Conservation (phyloP, 2,329 filamentous ascomycete genomes). For the Trichophyton rubrum region DNA sequence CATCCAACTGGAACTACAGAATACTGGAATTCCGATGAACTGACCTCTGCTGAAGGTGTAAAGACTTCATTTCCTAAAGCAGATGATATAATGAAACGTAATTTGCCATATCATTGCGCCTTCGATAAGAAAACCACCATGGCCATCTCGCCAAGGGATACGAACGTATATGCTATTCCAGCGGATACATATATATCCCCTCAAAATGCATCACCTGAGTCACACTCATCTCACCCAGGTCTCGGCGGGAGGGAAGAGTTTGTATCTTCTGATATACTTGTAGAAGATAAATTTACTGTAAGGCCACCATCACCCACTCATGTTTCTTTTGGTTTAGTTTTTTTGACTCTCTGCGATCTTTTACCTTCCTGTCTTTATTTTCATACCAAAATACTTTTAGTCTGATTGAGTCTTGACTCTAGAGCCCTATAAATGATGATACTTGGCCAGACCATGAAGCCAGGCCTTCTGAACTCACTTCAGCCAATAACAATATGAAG, state of each 20-base stretch:
- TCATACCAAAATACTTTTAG: too few species aligned
- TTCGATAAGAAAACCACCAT: background rate
- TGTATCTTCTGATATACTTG: background rate
- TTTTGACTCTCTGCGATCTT: background rate
- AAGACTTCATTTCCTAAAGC: background rate
- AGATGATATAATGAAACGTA: background rate
- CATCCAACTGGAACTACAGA: background rate
- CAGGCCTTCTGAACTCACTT: too few species aligned
- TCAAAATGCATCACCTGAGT: background rate
- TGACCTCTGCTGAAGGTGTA: background rate
- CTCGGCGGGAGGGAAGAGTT: background rate
- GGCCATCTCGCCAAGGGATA: background rate
- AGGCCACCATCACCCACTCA: background rate
- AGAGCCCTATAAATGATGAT: background rate
- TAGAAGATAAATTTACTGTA: background rate
- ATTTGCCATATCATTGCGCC: background rate
- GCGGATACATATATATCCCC: background rate
- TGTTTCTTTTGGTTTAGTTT: background rate
- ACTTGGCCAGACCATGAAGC: background rate
- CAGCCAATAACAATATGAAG: background rate
- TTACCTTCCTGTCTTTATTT: too few species aligned
- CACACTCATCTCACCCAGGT: background rate
- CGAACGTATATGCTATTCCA: background rate
- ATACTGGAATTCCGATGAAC: background rate
- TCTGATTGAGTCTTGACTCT: too few species aligned